These are phyloP conservation scores for Clavispora asparagi DNA, from an alignment of 805 yeast species.

Conservation along the genomic window DNA sequence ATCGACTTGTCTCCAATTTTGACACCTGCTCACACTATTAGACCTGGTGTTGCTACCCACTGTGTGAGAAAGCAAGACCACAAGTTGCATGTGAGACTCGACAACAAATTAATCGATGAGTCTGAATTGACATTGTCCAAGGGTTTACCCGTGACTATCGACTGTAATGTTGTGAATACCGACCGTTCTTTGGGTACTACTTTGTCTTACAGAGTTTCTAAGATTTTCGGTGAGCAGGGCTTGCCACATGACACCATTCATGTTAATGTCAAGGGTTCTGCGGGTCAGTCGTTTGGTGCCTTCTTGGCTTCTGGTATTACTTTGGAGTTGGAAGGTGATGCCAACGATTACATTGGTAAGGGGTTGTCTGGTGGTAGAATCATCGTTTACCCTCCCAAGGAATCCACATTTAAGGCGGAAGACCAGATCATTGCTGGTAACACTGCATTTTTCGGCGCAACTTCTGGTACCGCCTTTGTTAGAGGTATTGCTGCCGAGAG, in stretches of 20 bases:
- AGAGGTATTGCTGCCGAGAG: conserved; percentile 98
- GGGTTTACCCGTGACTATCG: conserved; percentile 94
- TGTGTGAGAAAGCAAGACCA: conserved; percentile 93
- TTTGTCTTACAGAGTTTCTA: conserved; percentile 87
- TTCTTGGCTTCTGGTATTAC: conserved; percentile 95
- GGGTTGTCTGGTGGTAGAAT: conserved; percentile 95
- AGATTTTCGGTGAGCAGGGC: conserved; percentile 87
- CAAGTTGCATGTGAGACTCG: conserved; percentile 85
- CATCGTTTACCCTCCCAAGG: conserved; percentile 86
- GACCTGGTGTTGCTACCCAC: conserved; percentile 95
- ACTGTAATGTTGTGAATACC: conserved; percentile 88
- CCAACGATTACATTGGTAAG: conserved; percentile 97
- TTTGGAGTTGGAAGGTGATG: conserved; percentile 92
- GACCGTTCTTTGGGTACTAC: conserved; percentile 97
- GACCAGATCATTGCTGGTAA: conserved; percentile 96
- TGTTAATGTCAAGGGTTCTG: conserved; percentile 85
- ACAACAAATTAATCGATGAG: conserved; percentile 93
- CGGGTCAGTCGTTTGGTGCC: conserved; percentile 99
- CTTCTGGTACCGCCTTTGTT: conserved; percentile 89
- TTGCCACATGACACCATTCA: conserved; percentile 95
- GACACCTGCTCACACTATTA: conserved; percentile 93
- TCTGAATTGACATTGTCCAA: conserved; percentile 91
- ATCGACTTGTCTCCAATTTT: conserved; percentile 88
- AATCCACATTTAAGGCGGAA: conserved; percentile 81
- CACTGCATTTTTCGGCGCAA: conserved; percentile 97